Evolutionary conservation across 495 filamentous ascomycete species (phyloP).

Genomic region (Cudoniella acicularis): DNA sequence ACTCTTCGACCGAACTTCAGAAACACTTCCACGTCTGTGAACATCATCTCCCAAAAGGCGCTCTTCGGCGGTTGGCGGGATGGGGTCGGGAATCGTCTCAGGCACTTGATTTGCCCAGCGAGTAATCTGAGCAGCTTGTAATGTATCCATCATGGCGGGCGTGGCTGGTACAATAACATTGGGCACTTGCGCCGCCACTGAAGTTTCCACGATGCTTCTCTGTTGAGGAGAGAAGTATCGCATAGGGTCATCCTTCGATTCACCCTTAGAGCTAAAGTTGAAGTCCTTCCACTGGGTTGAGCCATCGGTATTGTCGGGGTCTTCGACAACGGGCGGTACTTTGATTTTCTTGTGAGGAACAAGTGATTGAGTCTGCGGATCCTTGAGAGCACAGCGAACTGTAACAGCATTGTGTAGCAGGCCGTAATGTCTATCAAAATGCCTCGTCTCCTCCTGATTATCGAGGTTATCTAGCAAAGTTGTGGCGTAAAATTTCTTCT

Average conservation of each 20-base stretch:
- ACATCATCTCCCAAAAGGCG: not conserved
- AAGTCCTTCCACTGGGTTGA: not conserved
- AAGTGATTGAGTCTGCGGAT: not conserved
- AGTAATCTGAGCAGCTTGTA: not conserved
- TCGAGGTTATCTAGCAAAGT: slow-evolving; percentile 22
- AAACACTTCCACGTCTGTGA: not conserved
- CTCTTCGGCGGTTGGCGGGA: not conserved
- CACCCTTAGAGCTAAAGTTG: not conserved
- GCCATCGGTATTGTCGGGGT: not conserved
- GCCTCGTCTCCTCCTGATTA: not conserved
- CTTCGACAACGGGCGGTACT: not conserved
- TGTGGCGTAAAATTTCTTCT: slow-evolving; percentile 19
- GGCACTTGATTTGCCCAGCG: not conserved
- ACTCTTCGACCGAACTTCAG: not conserved
- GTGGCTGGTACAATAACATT: not conserved
- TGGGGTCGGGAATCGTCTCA: not conserved
- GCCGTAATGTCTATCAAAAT: slow-evolving; percentile 3
- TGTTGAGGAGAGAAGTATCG: not conserved
- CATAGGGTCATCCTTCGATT: not conserved
- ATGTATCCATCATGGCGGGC: not conserved
- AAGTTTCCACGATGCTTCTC: not conserved
- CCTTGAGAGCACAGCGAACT: not conserved
- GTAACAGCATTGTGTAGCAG: slow-evolving; percentile 3
- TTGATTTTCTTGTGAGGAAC: not conserved
- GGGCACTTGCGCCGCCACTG: not conserved